Base-by-base conservation (phyloP, 129 eudicot genomes). In the Arctium minus region DNA sequence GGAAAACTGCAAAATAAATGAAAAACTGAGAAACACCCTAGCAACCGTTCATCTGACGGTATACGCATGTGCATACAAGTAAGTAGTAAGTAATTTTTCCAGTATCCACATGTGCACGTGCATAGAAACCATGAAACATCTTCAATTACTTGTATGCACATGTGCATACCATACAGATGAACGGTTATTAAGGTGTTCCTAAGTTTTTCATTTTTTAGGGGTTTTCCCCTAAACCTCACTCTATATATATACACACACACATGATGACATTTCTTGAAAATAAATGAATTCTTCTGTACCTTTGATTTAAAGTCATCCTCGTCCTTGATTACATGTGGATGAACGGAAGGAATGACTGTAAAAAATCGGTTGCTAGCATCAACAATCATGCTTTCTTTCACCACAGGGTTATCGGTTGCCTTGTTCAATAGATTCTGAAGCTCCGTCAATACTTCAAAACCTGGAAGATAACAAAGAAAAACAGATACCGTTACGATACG, bases 361-460 rank as follows among this genome's bases (percentile, higher is more conserved):
- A 96, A 93, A 81, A 96, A 96, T 2, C 92, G 91, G 86, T 96
- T 96, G 92, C 98, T 93, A n/a, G 98, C 99, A 92, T 92, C 99
- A 86, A 96, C 87, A 60, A 92, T 82, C 76, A 84, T 85, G 83
- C 92, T 89, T 86, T 93, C 97, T 84, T 75, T 92, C 42, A 86
- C 73, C 36, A 92, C 53, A 75, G 96, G 90, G 82, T 80, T 84
- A 78, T 86, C 85, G 68, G 75, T 81, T 71, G 67, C 74, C 80
- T 60, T 81, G 40, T 82, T 87, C 17, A 96, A 74, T 53, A 93
- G 75, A 88, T 90, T 87, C 84, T 96, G 99, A 73, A 96, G 90
- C 89, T 92, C 97, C 3, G 99, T 96, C 86, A 96, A 87, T 46
- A 96, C 99, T 87, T 96, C 98, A 84, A 93, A 93, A 89, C 98